These are phyloP conservation scores for Triadica sebifera DNA, from an alignment of 345 rosid species.

Conservation along the genomic window DNA sequence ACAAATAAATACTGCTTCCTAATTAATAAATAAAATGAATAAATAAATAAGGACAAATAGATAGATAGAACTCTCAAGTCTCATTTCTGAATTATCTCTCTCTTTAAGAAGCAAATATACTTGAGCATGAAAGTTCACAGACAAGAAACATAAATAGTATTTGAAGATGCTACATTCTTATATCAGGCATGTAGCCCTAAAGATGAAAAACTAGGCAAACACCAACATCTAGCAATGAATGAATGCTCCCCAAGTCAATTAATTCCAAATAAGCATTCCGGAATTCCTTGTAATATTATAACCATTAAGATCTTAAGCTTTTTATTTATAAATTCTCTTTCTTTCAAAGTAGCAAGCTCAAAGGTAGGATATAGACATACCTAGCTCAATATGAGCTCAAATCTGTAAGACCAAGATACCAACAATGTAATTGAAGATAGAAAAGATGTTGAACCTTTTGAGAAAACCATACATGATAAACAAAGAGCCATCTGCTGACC, in stretches of 20 bases:
- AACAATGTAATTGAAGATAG: neutral
- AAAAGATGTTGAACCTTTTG: neutral
- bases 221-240: too few species aligned
- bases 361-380: neutral
- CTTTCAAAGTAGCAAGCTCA: neutral
- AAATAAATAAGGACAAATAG: too few species aligned
- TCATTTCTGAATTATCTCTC: too few species aligned
- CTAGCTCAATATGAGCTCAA: neutral
- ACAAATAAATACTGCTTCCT: too few species aligned
- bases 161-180: neutral
- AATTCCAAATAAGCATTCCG: too few species aligned
- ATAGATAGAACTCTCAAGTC: too few species aligned
- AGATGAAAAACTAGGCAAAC: too few species aligned
- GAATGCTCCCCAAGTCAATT: too few species aligned
- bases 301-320: neutral
- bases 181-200: too few species aligned
- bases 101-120: too few species aligned
- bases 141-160: neutral
- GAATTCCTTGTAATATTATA: neutral
- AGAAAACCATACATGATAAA: neutral
- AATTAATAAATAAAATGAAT: too few species aligned
- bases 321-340: neutral
- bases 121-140: neutral
- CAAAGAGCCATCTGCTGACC: neutral
- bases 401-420: neutral